phyloP scores from a whole-genome alignment of 2,329 filamentous ascomycete species.

The Claviceps pazoutovae region DNA sequence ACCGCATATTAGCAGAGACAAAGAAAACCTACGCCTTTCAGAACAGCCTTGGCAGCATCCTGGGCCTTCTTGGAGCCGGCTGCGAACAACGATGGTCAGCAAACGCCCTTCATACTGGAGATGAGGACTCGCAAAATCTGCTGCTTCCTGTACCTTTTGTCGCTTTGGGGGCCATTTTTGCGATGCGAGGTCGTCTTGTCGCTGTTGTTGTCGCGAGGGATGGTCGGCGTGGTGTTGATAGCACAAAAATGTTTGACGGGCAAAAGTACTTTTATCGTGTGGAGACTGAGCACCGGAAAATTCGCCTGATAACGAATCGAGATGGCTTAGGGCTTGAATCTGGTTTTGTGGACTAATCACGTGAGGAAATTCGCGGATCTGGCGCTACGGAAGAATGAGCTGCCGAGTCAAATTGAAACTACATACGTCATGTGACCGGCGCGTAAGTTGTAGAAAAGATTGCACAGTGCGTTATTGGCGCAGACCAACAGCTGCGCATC shows the following conservation, averaged over 20 bases:
- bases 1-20: not conserved
- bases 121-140: slow-evolving; percentile 63
- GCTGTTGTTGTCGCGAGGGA: not conserved
- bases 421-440: too few species aligned
- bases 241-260: not conserved
- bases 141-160: slow-evolving; percentile 29
- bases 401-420: not conserved
- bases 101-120: slow-evolving; percentile 45
- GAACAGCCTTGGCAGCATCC: slow-evolving; percentile 86
- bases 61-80: slow-evolving; percentile 73
- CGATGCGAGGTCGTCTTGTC: not conserved
- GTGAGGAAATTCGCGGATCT: not conserved
- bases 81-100: slow-evolving; percentile 50
- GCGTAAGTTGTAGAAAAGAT: too few species aligned
- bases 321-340: not conserved
- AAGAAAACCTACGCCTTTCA: slow-evolving; percentile 70
- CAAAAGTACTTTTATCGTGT: not conserved
- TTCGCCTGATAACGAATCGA: not conserved
- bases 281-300: not conserved
- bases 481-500: too few species aligned
- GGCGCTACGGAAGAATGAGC: not conserved
- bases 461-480: too few species aligned
- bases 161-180: not conserved
- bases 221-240: not conserved
- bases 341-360: not conserved